Evolutionary conservation across 1,284 basidiomycete species (phyloP), one percentile per base, ranked within the genome.

Genomic region (Xerocomus amazonicus): DNA sequence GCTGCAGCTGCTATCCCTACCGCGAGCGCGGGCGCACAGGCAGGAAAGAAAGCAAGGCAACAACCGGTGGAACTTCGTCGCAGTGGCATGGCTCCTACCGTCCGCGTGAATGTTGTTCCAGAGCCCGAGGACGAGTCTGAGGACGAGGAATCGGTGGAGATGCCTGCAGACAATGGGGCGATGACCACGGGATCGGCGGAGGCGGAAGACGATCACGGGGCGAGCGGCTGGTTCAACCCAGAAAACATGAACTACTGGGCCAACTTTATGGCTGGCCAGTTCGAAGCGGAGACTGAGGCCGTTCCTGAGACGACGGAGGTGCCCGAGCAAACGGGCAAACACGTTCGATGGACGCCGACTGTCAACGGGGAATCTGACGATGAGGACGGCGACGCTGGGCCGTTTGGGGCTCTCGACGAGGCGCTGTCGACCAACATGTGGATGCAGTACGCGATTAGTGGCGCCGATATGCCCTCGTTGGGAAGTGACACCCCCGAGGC

Each of bases 301-400:
- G 43, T 46, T 13, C 34, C 52, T n/a, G 54, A 53, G 12, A 27
- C 35, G 23, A 45, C 50, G n/a, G 53, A 52, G 33, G 43, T 49
- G 16, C 19, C 19, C 19, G 53, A 51, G 33, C 55, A 52, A 35
- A 46, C 51, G 23, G 57, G 53, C 16, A 64, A 66, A 45, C 71
- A 72, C 12, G 68, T 54, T 5, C 54, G 60, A 40, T 72, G 72
- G 71, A 72, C 61, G 29, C 71, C 72, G 1, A 57, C 56, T 12
- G 47, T 51, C 17, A 19, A 23, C 14, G 51, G 19, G 19, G 19
- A 23, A 23, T 3, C 19, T 2, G 19, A 23, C 19, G 19, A 23
- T 23, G 19, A 38, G 26, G 60, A 53, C 29, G 63, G 62, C 0
- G 63, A 62, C 2, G 66, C 66, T 2, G 65, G 51, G 0, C 57